Conservation (phyloP, 202 grass and related monocot genomes). For the Dendrocalamus latiflorus region DNA sequence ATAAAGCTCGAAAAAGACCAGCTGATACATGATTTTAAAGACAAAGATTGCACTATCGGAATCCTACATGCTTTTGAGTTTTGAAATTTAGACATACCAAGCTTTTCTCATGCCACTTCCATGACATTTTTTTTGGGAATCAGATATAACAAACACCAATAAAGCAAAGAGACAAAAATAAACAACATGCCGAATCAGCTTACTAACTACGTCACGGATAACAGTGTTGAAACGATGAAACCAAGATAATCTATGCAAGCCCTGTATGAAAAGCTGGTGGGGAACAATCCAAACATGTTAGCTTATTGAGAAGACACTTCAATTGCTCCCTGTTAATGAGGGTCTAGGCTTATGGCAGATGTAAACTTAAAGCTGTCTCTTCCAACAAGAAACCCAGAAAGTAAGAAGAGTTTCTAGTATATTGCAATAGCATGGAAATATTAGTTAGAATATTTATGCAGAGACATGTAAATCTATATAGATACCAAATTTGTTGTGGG, state of each 20-base stretch:
- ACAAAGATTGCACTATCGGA: not conserved
- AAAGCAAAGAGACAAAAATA: not conserved
- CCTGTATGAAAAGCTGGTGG: not conserved
- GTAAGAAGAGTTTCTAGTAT: not conserved
- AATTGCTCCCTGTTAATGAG: too few species aligned
- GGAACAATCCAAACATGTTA: not conserved
- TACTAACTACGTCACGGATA: not conserved
- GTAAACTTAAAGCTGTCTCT: not conserved
- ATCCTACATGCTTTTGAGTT: conserved; percentile 4
- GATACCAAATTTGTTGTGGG: not conserved
- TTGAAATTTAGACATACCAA: not conserved
- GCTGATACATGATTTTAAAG: not conserved
- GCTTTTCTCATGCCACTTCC: not conserved
- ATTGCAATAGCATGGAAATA: not conserved
- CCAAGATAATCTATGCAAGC: not conserved
- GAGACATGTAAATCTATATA: not conserved
- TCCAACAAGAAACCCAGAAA: not conserved
- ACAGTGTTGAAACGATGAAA: not conserved
- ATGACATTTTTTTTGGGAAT: not conserved
- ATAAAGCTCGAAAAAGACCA: not conserved
- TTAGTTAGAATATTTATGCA: not conserved
- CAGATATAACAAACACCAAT: not conserved
- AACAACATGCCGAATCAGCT: not conserved
- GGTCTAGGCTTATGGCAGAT: not conserved
- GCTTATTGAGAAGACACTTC: not conserved